Percentiles rank a stretch among this genome's conserved stretches.
Conservation (phyloP, 306 rosid species). For the Sesbania bispinosa region DNA sequence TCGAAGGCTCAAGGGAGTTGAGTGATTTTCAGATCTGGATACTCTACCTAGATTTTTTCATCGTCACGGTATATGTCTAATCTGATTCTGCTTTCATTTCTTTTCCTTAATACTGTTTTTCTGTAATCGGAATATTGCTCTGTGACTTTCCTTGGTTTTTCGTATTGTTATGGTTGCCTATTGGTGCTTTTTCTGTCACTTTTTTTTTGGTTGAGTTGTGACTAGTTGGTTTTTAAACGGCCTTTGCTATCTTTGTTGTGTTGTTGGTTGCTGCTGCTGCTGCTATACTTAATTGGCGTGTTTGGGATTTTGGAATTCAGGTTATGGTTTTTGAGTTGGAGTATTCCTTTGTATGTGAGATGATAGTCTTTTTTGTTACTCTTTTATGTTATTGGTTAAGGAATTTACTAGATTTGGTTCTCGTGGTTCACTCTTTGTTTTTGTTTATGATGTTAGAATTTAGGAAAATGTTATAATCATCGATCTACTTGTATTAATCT, state of each 20-base stretch:
- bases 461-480: not conserved
- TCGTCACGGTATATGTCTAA: not conserved
- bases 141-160: not conserved
- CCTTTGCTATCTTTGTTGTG: not conserved
- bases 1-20: not conserved
- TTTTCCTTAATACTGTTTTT: not conserved
- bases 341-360: not conserved
- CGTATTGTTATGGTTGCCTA: not conserved
- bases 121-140: not conserved
- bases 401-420: not conserved
- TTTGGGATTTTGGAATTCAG: constrained; percentile 1
- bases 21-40: constrained; percentile 30
- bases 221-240: not conserved
- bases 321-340: not conserved
- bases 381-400: not conserved
- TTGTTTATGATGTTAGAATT: not conserved
- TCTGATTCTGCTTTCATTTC: not conserved
- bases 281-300: not conserved
- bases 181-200: not conserved
- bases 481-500: not conserved
- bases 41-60: not conserved
- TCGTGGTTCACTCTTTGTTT: not conserved
- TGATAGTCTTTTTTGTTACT: not conserved
- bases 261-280: constrained; percentile 1
- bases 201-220: not conserved